Conservation (phyloP, 345 rosid genomes). For the Hibiscus tridactylites region DNA sequence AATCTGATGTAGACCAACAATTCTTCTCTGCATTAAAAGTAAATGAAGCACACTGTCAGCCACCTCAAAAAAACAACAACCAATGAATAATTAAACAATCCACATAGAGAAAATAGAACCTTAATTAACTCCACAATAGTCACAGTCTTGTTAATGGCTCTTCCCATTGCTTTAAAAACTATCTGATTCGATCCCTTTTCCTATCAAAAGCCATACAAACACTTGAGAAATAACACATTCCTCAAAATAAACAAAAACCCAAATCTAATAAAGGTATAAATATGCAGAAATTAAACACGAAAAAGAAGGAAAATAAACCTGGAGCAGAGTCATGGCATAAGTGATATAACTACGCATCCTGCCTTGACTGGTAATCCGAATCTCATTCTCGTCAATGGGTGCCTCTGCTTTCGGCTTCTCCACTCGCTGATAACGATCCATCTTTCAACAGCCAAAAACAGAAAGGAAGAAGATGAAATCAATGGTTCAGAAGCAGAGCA, state of each 20-base stretch:
- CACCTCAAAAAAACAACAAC: not conserved
- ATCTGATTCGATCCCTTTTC: slow-evolving; percentile 70
- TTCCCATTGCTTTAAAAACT: slow-evolving; percentile 95
- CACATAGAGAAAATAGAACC: slow-evolving; percentile 25
- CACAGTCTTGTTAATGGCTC: slow-evolving; percentile 94
- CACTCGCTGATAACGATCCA: slow-evolving; percentile 79
- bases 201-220: slow-evolving; percentile 15
- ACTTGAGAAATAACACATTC: not conserved
- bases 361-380: slow-evolving; percentile 82
- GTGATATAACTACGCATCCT: slow-evolving; percentile 83
- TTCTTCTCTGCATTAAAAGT: slow-evolving; percentile 61
- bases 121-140: slow-evolving; percentile 88
- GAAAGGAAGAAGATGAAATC: not conserved
- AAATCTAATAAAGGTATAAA: not conserved
- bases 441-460: slow-evolving; percentile 21
- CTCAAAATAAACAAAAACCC: not conserved
- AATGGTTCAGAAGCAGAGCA: not conserved
- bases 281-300: not conserved
- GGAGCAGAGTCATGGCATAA: slow-evolving; percentile 82
- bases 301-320: slow-evolving; percentile 24
- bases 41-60: slow-evolving; percentile 12
- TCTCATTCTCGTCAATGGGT: slow-evolving; percentile 80
- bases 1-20: slow-evolving; percentile 83
- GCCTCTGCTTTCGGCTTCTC: slow-evolving; percentile 70
- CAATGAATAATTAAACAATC: not conserved